Evolutionary conservation across 176 grass and related monocot genomes (phyloP).

Genomic region (Rhynchospora pubera): DNA sequence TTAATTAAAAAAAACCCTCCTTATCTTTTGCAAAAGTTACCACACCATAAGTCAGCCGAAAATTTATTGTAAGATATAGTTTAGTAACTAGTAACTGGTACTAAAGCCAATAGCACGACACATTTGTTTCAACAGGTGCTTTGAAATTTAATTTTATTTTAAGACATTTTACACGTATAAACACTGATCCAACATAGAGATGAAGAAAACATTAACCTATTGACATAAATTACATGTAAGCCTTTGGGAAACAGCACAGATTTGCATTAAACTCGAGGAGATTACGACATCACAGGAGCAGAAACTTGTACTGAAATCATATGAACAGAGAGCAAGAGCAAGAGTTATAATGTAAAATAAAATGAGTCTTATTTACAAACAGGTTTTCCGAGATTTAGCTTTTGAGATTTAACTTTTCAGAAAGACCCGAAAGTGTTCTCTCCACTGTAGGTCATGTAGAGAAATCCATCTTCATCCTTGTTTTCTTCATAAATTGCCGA

Average conservation of each 20-base stretch:
- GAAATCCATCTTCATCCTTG: constrained; percentile 92
- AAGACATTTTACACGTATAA: background rate
- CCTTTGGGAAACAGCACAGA: background rate
- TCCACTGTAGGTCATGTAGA: constrained; percentile 94
- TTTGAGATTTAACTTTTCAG: constrained; percentile 20
- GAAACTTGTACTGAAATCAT: constrained; percentile 18
- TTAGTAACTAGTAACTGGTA: background rate
- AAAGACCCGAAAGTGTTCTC: constrained; percentile 83
- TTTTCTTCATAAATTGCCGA: constrained; percentile 90
- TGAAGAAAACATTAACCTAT: background rate
- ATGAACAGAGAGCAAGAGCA: constrained; percentile 15
- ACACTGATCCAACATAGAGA: background rate
- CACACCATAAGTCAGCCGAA: background rate
- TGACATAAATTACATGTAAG: background rate
- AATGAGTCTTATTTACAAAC: constrained; percentile 54
- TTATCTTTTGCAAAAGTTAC: too few species aligned
- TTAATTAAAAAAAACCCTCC: too few species aligned
- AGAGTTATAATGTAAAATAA: background rate
- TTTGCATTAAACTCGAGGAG: background rate
- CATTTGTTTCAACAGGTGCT: background rate
- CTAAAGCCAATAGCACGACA: background rate
- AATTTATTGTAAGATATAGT: background rate
- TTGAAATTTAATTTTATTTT: too few species aligned
- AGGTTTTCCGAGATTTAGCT: constrained; percentile 1
- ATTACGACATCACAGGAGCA: background rate